phyloP scores from a whole-genome alignment of 345 rosid genomes.

The Heritiera fomes region DNA sequence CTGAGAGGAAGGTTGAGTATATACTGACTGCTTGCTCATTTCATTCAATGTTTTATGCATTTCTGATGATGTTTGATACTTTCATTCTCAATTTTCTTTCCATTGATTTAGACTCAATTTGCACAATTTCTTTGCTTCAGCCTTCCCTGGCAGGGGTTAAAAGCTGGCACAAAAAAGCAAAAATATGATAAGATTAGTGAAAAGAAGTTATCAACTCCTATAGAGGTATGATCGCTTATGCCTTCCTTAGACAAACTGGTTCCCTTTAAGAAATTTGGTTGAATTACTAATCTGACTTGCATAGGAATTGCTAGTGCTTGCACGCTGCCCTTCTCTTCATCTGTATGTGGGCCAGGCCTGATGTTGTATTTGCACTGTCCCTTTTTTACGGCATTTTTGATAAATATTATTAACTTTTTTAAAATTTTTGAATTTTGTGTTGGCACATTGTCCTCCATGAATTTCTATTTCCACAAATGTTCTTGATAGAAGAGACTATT shows the following conservation, averaged over 20 bases:
- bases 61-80: slow-evolving; percentile 18
- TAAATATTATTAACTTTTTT: not conserved
- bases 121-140: slow-evolving; percentile 39
- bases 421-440: not conserved
- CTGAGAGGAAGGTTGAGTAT: slow-evolving; percentile 74
- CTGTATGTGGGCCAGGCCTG: not conserved
- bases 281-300: slow-evolving; percentile 6
- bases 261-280: slow-evolving; percentile 16
- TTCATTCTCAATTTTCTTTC: not conserved
- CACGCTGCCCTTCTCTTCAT: slow-evolving; percentile 3
- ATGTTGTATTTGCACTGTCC: not conserved
- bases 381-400: not conserved
- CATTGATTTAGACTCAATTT: slow-evolving; percentile 24
- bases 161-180: slow-evolving; percentile 89
- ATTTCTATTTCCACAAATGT: not conserved
- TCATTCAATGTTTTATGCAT: slow-evolving; percentile 9
- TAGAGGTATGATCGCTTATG: slow-evolving; percentile 51
- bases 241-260: not conserved
- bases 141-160: slow-evolving; percentile 90
- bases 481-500: not conserved
- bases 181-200: slow-evolving; percentile 84
- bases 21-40: slow-evolving; percentile 2
- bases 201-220: slow-evolving; percentile 80
- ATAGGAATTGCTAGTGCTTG: slow-evolving; percentile 14
- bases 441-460: not conserved